Evolutionary conservation across 768 basidiomycete genomes (phyloP).

Genomic region (Agaricus blazei): DNA sequence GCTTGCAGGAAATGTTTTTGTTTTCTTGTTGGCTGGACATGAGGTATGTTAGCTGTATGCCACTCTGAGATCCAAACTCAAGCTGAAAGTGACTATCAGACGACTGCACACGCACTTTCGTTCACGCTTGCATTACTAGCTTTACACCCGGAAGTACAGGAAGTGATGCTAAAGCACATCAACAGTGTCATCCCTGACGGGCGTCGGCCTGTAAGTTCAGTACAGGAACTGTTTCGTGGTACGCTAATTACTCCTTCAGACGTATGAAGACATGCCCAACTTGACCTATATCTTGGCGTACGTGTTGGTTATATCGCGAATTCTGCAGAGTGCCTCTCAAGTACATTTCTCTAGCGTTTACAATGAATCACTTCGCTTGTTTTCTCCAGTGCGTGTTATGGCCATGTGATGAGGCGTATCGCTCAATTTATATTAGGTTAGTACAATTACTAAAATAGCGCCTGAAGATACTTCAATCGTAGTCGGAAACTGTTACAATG

Average conservation of each 20-base stretch:
- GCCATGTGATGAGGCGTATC: not conserved
- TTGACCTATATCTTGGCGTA: slow-evolving; percentile 36
- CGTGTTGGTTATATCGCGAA: slow-evolving; percentile 5
- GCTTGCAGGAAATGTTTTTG: slow-evolving; percentile 37
- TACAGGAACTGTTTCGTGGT: not conserved
- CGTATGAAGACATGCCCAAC: slow-evolving; percentile 35
- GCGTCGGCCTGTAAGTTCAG: slow-evolving; percentile 23
- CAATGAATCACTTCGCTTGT: slow-evolving; percentile 46
- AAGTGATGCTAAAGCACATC: slow-evolving; percentile 30
- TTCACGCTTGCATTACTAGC: slow-evolving; percentile 36
- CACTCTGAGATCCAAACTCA: not conserved
- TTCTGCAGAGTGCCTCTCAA: not conserved
- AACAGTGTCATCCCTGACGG: slow-evolving; percentile 26
- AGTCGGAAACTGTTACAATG: slow-evolving; percentile 25
- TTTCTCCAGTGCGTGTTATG: slow-evolving; percentile 33
- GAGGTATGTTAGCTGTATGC: slow-evolving; percentile 30
- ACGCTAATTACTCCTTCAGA: slow-evolving; percentile 16
- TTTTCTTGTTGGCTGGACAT: slow-evolving; percentile 56
- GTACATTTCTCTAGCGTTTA: slow-evolving; percentile 29
- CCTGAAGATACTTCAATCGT: slow-evolving; percentile 42
- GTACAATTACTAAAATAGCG: slow-evolving; percentile 36
- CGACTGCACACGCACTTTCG: slow-evolving; percentile 27
- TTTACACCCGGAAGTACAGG: slow-evolving; percentile 30
- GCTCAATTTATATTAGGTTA: slow-evolving; percentile 22
- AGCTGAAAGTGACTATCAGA: slow-evolving; percentile 17